Conservation (phyloP, 306 rosid genomes). For the Medicago lupulina region DNA sequence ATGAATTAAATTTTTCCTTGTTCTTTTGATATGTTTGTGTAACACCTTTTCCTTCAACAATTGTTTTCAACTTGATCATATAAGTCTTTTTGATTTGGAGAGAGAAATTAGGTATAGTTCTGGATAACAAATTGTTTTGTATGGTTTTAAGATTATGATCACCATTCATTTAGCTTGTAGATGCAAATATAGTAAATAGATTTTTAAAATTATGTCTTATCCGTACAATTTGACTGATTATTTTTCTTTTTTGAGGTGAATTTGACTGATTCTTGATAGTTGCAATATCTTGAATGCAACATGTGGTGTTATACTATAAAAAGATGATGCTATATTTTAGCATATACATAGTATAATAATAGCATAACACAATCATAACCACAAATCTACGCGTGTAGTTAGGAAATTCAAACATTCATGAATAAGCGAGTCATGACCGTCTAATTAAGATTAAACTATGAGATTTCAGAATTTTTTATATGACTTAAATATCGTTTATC, state of each 20-base stretch:
- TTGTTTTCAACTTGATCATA: not conserved
- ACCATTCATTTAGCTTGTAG: slow-evolving; percentile 22
- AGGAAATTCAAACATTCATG: not conserved
- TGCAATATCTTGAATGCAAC: slow-evolving; percentile 15
- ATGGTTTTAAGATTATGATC: slow-evolving; percentile 28
- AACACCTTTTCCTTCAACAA: slow-evolving; percentile 13
- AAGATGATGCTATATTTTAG: slow-evolving; percentile 20
- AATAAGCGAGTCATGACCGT: too few relatives aligned
- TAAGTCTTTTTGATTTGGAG: slow-evolving; percentile 13
- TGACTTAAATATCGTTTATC: not conserved
- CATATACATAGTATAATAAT: not conserved
- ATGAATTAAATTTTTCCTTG: not conserved
- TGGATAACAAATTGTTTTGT: not conserved
- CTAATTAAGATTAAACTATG: not conserved
- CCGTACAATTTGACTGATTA: slow-evolving; percentile 11
- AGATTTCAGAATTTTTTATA: not conserved
- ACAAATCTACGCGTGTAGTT: not conserved
- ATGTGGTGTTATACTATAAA: not conserved
- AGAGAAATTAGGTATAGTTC: slow-evolving; percentile 7
- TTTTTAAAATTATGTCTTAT: slow-evolving; percentile 10
- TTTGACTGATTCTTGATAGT: slow-evolving; percentile 35
- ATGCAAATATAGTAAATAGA: slow-evolving; percentile 42
- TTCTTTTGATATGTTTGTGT: not conserved
- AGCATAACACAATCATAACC: not conserved
- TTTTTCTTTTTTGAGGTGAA: not conserved